phyloP scores from a whole-genome alignment of 73 alveolate species.

The Urostyla sp. region DNA sequence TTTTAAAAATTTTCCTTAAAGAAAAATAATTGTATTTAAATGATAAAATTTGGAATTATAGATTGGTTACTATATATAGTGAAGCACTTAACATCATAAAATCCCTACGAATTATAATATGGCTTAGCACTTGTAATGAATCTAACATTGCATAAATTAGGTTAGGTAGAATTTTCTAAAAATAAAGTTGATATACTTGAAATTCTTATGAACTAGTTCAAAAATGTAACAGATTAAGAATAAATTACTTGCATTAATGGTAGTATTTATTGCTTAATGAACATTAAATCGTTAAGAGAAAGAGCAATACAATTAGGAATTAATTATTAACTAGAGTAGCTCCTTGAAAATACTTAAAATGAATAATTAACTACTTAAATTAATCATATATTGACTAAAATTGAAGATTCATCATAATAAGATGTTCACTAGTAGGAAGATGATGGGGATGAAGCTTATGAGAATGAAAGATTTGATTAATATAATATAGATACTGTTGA shows the following conservation, averaged over 20 bases:
- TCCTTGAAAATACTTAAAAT: neutral
- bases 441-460: conserved; percentile 1
- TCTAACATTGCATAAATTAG: conserved; percentile 28
- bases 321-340: neutral
- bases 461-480: neutral
- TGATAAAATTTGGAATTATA: conserved; percentile 44
- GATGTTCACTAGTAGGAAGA: conserved; percentile 18
- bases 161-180: neutral
- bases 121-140: conserved; percentile 52
- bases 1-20: conserved; percentile 39
- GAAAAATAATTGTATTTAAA: conserved; percentile 17
- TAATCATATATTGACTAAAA: conserved; percentile 25
- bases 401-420: conserved; percentile 33
- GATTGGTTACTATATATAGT: conserved; percentile 13
- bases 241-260: conserved; percentile 47
- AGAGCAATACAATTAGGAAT: conserved; percentile 7
- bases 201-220: conserved; percentile 4
- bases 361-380: conserved; percentile 23
- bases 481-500: neutral
- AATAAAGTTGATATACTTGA: neutral
- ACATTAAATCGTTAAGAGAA: neutral
- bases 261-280: conserved; percentile 47
- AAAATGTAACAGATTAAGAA: neutral
- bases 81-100: neutral
- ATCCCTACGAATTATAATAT: conserved; percentile 44